Evolutionary conservation across 2,329 filamentous ascomycete genomes (phyloP).

Genomic region (Colletotrichum musicola): DNA sequence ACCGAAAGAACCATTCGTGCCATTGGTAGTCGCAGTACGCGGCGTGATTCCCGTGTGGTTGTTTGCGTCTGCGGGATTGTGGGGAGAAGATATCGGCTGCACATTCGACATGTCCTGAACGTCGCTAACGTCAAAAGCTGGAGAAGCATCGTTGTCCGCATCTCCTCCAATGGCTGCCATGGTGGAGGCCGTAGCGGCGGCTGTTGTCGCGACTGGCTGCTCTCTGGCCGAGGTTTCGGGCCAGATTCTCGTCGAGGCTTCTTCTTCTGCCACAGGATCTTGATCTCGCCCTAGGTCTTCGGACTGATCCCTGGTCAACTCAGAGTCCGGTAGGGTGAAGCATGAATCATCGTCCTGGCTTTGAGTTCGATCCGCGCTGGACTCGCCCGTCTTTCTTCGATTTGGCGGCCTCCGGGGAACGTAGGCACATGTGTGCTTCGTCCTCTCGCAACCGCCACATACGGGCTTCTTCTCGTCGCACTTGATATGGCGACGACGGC

Average conservation of each 20-base stretch:
- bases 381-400: constrained; percentile 1
- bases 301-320: neutral
- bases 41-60: constrained; percentile 5
- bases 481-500: constrained; percentile 41
- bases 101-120: neutral
- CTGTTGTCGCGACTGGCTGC: neutral
- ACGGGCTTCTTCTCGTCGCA: constrained; percentile 44
- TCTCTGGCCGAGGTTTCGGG: neutral
- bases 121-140: neutral
- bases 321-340: neutral
- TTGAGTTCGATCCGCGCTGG: neutral
- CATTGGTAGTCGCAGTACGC: neutral
- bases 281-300: neutral
- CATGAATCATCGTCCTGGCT: neutral
- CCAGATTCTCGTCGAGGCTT: neutral
- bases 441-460: constrained; percentile 39
- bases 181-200: neutral
- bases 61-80: neutral
- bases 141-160: neutral
- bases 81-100: neutral
- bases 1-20: constrained; percentile 16
- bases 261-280: neutral
- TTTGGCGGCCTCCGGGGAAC: constrained; percentile 14
- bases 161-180: neutral
- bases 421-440: constrained; percentile 14